A percentile compares a stretch with the other conserved stretches of the same genome.
phyloP scores from a whole-genome alignment of 164 flowering plant species.

The Umbilicus rupestris region DNA sequence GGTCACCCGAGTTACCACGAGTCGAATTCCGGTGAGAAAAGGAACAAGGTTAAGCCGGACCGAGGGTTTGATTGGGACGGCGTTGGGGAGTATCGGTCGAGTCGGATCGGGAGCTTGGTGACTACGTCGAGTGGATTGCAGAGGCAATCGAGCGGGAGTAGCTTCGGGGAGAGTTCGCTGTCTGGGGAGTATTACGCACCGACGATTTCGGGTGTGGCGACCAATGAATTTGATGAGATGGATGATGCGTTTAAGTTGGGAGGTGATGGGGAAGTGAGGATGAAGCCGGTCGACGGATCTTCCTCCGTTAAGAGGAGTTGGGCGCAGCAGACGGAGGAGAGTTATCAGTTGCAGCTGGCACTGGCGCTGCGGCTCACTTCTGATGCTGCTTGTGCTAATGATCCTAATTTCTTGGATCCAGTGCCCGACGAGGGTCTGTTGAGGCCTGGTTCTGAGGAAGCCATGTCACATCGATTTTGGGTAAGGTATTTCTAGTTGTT shows the following conservation, averaged over 20 bases:
- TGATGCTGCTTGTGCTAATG: slow-evolving; percentile 85
- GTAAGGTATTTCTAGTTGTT: slow-evolving; percentile 26
- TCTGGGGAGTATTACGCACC: slow-evolving; percentile 52
- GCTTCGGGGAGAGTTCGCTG: slow-evolving; percentile 61
- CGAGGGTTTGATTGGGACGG: slow-evolving; percentile 48
- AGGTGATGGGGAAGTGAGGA: slow-evolving; percentile 28
- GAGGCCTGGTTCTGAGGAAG: slow-evolving; percentile 40
- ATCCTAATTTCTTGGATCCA: slow-evolving; percentile 88
- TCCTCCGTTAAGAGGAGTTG: slow-evolving; percentile 75
- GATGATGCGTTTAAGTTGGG: slow-evolving; percentile 27
- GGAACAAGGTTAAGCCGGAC: slow-evolving; percentile 23
- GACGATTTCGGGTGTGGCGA: slow-evolving; percentile 27
- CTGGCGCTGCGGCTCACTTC: slow-evolving; percentile 75
- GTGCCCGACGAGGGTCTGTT: slow-evolving; percentile 43
- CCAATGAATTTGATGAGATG: slow-evolving; percentile 28
- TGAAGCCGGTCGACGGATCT: slow-evolving; percentile 24
- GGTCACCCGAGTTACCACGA: slow-evolving; percentile 22
- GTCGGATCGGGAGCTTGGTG: slow-evolving; percentile 29
- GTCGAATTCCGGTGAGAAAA: slow-evolving; percentile 34
- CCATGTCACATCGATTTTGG: slow-evolving; percentile 91
- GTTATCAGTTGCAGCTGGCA: slow-evolving; percentile 88
- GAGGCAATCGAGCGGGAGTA: slow-evolving; percentile 82
- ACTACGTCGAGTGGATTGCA: slow-evolving; percentile 47
- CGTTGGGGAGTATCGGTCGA: slow-evolving; percentile 25
- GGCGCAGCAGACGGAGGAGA: slow-evolving; percentile 99